Percentiles rank a stretch among this genome's conserved stretches.
These are phyloP conservation scores for Scheffersomyces parashehatae DNA, from an alignment of 1,139 yeast genomes.

Conservation along the genomic window DNA sequence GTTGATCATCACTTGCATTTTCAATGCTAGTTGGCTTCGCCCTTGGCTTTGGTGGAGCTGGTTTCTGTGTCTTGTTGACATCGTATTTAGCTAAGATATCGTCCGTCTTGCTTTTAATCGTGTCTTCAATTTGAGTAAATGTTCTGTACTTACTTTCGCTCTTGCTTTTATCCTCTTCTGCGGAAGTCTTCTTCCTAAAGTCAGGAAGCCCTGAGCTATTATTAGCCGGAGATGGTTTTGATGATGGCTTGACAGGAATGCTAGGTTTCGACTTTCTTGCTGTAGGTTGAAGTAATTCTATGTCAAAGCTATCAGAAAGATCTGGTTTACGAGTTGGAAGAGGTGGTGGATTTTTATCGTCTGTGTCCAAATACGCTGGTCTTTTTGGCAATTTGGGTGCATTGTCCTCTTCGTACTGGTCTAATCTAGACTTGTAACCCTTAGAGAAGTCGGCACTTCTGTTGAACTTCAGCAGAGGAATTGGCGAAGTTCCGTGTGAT, in stretches of 20 bases:
- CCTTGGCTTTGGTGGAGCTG: conserved; percentile 7
- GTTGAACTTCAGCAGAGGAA: conserved; percentile 23
- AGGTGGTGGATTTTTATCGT: conserved; percentile 10
- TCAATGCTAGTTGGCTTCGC: background rate
- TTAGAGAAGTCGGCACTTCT: conserved; percentile 7
- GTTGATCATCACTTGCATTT: background rate
- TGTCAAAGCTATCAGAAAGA: conserved; percentile 8
- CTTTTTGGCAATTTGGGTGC: conserved; percentile 17
- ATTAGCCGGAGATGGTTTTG: no score
- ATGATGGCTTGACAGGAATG: no score
- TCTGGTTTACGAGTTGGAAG: conserved; percentile 7
- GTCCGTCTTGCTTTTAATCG: conserved; percentile 13
- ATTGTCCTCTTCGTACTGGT: conserved; percentile 7
- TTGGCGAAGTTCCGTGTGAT: background rate
- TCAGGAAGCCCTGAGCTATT: no score
- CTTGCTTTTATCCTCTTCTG: no score
- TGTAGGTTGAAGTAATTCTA: conserved; percentile 24
- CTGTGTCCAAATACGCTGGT: conserved; percentile 8
- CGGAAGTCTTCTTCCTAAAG: no score
- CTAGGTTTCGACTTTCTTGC: conserved; percentile 6
- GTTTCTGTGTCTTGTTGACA: background rate
- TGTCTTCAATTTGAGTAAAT: conserved; percentile 22
- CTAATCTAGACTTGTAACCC: conserved; percentile 2
- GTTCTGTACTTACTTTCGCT: conserved; percentile 12
- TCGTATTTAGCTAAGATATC: no score